A percentile compares a stretch with the other conserved stretches of the same genome.
Conservation (phyloP, 2,329 filamentous ascomycete genomes). For the Fusarium lateritium region DNA sequence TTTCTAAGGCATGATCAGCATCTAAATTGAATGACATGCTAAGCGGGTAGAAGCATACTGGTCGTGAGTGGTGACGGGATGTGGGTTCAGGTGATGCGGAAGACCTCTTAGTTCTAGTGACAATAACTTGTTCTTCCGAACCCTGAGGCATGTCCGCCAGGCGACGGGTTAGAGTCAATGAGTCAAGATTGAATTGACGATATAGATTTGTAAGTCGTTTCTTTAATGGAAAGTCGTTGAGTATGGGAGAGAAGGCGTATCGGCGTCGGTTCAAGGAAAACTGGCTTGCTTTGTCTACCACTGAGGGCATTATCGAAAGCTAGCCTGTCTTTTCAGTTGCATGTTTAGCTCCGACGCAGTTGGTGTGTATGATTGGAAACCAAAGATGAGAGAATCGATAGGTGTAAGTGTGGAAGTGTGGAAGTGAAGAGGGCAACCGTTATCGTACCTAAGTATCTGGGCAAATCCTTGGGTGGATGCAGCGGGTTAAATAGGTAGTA, state of each 20-base stretch:
- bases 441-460: too few species aligned
- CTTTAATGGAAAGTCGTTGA: conserved; percentile 18
- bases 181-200: conserved; percentile 30
- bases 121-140: conserved; percentile 42
- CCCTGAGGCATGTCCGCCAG: conserved; percentile 50
- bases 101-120: conserved; percentile 40
- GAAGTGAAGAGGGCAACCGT: neutral
- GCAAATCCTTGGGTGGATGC: neutral
- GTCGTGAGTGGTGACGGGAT: conserved; percentile 11
- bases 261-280: conserved; percentile 41
- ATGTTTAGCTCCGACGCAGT: conserved; percentile 27
- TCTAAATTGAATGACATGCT: rapidly evolving
- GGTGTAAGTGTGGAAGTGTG: neutral
- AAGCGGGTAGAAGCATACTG: conserved; percentile 5
- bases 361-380: neutral
- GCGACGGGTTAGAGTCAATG: conserved; percentile 37
- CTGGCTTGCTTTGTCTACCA: conserved; percentile 48
- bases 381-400: neutral
- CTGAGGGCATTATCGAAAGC: conserved; percentile 49
- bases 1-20: conserved; percentile 20
- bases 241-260: conserved; percentile 12
- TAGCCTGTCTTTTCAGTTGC: conserved; percentile 23
- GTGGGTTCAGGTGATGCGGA: conserved; percentile 33
- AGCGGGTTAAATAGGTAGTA: conserved; percentile 25
- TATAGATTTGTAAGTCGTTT: conserved; percentile 25